These are phyloP conservation scores for Daedalea quercina DNA, from an alignment of 768 basidiomycete genomes.

Conservation along the genomic window DNA sequence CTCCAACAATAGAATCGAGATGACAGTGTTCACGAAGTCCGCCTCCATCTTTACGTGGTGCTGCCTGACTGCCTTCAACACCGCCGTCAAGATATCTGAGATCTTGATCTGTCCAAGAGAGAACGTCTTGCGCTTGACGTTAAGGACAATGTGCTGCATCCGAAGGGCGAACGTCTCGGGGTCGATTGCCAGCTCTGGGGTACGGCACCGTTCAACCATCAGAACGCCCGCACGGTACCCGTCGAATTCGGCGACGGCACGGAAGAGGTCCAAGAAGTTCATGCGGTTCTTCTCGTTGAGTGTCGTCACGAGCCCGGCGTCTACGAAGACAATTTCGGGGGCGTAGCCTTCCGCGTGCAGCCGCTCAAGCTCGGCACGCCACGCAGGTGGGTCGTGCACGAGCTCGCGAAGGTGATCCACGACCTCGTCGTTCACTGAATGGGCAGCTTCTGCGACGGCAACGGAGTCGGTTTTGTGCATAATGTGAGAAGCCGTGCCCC, in stretches of 20 bases:
- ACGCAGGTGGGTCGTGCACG: slow-evolving; percentile 49
- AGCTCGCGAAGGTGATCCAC: slow-evolving; percentile 65
- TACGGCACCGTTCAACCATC: slow-evolving; percentile 92
- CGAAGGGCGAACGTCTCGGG: slow-evolving; percentile 94
- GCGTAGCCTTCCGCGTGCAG: slow-evolving; percentile 72
- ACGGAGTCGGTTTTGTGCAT: not conserved
- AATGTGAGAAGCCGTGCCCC: slow-evolving; percentile 27
- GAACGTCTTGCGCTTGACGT: slow-evolving; percentile 95
- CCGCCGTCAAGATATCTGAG: slow-evolving; percentile 86
- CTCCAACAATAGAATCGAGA: slow-evolving; percentile 88
- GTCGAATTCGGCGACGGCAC: slow-evolving; percentile 93
- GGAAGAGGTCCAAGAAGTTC: slow-evolving; percentile 96
- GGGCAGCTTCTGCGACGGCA: slow-evolving; percentile 8
- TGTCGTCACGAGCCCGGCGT: slow-evolving; percentile 90
- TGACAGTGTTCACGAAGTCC: slow-evolving; percentile 97
- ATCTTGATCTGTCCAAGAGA: slow-evolving; percentile 96
- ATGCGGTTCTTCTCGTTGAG: slow-evolving; percentile 75
- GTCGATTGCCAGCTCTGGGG: slow-evolving; percentile 86
- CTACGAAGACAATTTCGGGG: slow-evolving; percentile 94
- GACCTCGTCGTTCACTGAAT: slow-evolving; percentile 33
- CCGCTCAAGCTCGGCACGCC: slow-evolving; percentile 60
- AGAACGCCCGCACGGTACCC: slow-evolving; percentile 92
- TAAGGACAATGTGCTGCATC: slow-evolving; percentile 93
- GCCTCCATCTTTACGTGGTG: slow-evolving; percentile 99
- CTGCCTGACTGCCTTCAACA: slow-evolving; percentile 74